Conservation (phyloP, 1,284 basidiomycete genomes). For the Melampsora larici-populina region DNA sequence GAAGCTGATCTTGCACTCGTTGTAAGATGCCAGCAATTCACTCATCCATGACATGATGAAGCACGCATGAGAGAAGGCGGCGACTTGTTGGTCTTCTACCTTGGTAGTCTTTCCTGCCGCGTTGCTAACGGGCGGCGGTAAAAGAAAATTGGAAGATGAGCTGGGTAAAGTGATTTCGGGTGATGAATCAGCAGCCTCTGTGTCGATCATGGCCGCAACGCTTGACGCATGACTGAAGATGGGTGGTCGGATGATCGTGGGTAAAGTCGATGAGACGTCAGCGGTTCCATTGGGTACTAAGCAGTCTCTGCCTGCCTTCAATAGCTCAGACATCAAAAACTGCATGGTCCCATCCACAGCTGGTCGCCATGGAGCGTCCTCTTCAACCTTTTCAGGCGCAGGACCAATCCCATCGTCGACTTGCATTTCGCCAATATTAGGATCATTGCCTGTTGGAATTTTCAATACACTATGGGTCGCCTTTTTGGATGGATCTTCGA, state of each 20-base stretch:
- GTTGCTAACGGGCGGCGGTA: neutral
- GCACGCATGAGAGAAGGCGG: slow-evolving; percentile 67
- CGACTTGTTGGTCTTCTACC: slow-evolving; percentile 45
- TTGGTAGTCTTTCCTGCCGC: slow-evolving; percentile 2
- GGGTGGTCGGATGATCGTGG: slow-evolving; percentile 21
- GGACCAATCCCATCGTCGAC: slow-evolving; percentile 44
- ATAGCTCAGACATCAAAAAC: slow-evolving; percentile 41
- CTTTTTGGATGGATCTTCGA: slow-evolving; percentile 7
- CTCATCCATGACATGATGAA: slow-evolving; percentile 89
- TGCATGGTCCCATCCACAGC: slow-evolving; percentile 43
- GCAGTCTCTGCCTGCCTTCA: slow-evolving; percentile 37
- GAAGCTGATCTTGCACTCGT: slow-evolving; percentile 82
- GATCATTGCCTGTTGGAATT: slow-evolving; percentile 25
- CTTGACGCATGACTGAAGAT: slow-evolving; percentile 31
- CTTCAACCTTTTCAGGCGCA: slow-evolving; percentile 50
- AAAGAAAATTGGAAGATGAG: slow-evolving; percentile 9
- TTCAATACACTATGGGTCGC: slow-evolving; percentile 1
- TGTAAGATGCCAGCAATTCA: slow-evolving; percentile 89
- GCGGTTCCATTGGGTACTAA: slow-evolving; percentile 14
- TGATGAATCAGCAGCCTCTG: slow-evolving; percentile 3
- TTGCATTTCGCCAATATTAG: slow-evolving; percentile 21
- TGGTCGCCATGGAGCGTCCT: slow-evolving; percentile 37
- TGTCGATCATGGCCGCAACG: slow-evolving; percentile 4
- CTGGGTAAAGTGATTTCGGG: neutral
- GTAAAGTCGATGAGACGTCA: slow-evolving; percentile 21